These are phyloP conservation scores for Elaeagnus macrophylla DNA, from an alignment of 306 rosid species.

Conservation along the genomic window DNA sequence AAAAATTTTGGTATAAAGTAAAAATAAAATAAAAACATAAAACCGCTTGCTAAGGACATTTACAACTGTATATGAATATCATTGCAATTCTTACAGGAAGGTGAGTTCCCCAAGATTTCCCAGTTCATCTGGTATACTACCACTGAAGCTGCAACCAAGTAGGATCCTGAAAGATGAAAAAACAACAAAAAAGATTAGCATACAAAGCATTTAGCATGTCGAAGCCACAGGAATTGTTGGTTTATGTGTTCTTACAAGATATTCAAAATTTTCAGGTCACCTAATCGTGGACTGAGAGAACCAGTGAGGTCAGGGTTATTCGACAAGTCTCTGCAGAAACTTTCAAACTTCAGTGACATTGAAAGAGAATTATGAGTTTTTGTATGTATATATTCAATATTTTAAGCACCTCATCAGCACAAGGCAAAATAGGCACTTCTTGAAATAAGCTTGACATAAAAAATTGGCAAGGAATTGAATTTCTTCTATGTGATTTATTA, in stretches of 20 bases:
- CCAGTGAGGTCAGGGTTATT: conserved; percentile 52
- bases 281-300: conserved; percentile 42
- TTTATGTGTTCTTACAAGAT: conserved; percentile 46
- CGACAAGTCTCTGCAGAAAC: conserved; percentile 57
- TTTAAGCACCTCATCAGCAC: no score
- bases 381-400: no score
- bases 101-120: conserved; percentile 56
- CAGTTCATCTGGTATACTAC: conserved; percentile 57
- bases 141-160: conserved; percentile 68
- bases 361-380: background rate
- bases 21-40: background rate
- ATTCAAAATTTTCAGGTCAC: conserved; percentile 39
- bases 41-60: no score
- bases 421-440: no score
- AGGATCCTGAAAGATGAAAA: conserved; percentile 46
- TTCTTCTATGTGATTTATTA: no score
- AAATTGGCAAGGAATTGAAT: no score
- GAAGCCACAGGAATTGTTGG: conserved; percentile 6
- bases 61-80: background rate
- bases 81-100: conserved; percentile 45
- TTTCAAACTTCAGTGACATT: background rate
- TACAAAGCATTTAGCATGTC: conserved; percentile 4
- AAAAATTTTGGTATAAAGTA: no score
- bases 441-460: no score
- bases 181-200: background rate